A percentile compares a stretch with the other conserved stretches of the same genome.
These are phyloP conservation scores for Lyophyllum semitale DNA, from an alignment of 768 basidiomycete species.

Conservation along the genomic window DNA sequence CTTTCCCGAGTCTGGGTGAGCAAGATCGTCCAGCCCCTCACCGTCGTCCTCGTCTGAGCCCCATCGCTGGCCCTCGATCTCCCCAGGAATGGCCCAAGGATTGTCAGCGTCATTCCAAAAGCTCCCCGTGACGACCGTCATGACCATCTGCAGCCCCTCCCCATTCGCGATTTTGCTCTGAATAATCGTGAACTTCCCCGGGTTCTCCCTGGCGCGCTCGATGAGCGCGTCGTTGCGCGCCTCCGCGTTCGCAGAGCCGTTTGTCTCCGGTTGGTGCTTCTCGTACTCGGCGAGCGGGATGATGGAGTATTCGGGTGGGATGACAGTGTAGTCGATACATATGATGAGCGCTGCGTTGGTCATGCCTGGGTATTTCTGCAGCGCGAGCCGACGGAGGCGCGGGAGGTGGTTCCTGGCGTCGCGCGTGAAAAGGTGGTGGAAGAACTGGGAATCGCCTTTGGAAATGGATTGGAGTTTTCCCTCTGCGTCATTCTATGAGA, in stretches of 20 bases:
- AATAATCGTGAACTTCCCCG: conserved; percentile 31
- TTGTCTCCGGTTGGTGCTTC: no score
- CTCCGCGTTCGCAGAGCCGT: conserved; percentile 29
- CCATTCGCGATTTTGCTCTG: conserved; percentile 35
- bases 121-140: conserved; percentile 31
- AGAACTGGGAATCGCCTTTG: conserved; percentile 33
- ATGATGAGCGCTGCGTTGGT: conserved; percentile 27
- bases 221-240: conserved; percentile 38
- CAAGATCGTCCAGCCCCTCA: background rate
- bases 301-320: no score
- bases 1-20: background rate
- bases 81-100: background rate
- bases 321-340: conserved; percentile 37
- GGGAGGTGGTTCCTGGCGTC: conserved; percentile 31
- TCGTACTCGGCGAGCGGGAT: no score
- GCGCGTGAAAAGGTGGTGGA: conserved; percentile 35
- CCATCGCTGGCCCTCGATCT: background rate
- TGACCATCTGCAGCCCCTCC: conserved; percentile 24
- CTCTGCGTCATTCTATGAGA: conserved; percentile 20
- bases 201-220: conserved; percentile 34
- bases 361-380: conserved; percentile 25
- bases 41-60: background rate
- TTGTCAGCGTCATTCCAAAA: conserved; percentile 25
- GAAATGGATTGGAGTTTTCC: conserved; percentile 30
- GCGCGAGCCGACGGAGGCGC: no score